phyloP scores from a whole-genome alignment of 306 rosid species.

The Dalbergia oliveri region DNA sequence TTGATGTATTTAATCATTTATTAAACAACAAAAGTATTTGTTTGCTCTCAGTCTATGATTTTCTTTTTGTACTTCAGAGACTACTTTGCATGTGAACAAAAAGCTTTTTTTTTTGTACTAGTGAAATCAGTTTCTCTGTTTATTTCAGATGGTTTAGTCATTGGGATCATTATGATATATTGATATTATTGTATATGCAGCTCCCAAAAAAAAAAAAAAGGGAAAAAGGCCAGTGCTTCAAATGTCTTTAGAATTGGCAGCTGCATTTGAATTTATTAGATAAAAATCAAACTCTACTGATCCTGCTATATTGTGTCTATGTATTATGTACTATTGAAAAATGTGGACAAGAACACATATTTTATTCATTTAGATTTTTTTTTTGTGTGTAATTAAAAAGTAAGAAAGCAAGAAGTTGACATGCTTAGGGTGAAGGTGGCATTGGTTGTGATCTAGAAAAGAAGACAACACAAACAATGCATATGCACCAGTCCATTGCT shows the following conservation, averaged over 20 bases:
- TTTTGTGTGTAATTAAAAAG: not conserved
- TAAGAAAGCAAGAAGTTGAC: not conserved
- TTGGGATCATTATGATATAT: not conserved
- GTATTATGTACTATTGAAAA: not conserved
- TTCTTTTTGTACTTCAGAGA: not conserved
- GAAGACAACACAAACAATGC: slow-evolving; percentile 1
- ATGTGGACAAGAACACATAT: not conserved
- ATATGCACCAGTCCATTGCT: slow-evolving; percentile 1
- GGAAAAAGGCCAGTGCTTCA: not conserved
- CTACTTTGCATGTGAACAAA: slow-evolving; percentile 8
- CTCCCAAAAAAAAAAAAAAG: not conserved
- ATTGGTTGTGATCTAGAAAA: not conserved
- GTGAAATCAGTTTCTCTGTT: not conserved
- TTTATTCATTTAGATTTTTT: not conserved
- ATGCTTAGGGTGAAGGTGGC: slow-evolving; percentile 14
- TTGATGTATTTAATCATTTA: slow-evolving; percentile 20
- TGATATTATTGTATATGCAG: not conserved
- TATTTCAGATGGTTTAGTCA: not conserved
- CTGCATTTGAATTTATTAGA: not conserved
- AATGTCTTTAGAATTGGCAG: slow-evolving; percentile 5
- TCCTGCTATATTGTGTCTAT: not conserved
- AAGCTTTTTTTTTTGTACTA: not conserved
- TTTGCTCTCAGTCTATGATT: not conserved
- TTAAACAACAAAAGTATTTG: not conserved
- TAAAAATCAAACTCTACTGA: not conserved